Percentiles rank a stretch among this genome's conserved stretches.
Evolutionary conservation across 352 stramenopile species (phyloP).

Genomic region (Phytopythium chamaehyphon): DNA sequence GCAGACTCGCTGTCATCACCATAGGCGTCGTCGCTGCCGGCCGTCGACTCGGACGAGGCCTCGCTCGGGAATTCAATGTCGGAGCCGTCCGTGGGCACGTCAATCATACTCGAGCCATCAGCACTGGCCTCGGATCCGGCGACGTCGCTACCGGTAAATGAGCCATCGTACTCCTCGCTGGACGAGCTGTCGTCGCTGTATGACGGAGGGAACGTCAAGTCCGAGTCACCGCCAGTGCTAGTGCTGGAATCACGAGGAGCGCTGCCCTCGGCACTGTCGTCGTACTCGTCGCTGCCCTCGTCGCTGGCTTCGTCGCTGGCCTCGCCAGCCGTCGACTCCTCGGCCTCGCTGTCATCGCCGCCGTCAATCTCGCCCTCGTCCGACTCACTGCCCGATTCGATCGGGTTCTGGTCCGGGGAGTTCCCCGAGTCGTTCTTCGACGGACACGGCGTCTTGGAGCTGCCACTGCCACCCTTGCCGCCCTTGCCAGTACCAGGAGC

Average conservation of each 20-base stretch:
- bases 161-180: neutral
- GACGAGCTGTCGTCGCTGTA: neutral
- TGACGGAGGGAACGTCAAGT: constrained; percentile 1
- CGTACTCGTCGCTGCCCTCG: neutral
- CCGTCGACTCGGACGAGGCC: neutral
- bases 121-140: neutral
- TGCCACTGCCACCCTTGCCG: constrained; percentile 2
- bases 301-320: neutral
- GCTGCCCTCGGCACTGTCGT: constrained; percentile 1
- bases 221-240: neutral
- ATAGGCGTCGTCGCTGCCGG: neutral
- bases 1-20: constrained; percentile 3
- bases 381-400: neutral
- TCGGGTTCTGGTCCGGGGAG: constrained; percentile 1
- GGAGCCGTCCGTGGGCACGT: neutral
- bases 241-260: constrained; percentile 2
- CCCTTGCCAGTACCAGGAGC: neutral
- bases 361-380: neutral
- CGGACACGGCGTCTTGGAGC: neutral
- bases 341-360: neutral
- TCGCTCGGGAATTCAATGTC: constrained; percentile 5
- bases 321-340: neutral
- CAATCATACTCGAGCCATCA: constrained; percentile 1
- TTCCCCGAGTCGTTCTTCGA: neutral
- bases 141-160: neutral